Percentiles rank a stretch among this genome's conserved stretches.
phyloP scores from a whole-genome alignment of 305 asterid species.

The Lippia alba region DNA sequence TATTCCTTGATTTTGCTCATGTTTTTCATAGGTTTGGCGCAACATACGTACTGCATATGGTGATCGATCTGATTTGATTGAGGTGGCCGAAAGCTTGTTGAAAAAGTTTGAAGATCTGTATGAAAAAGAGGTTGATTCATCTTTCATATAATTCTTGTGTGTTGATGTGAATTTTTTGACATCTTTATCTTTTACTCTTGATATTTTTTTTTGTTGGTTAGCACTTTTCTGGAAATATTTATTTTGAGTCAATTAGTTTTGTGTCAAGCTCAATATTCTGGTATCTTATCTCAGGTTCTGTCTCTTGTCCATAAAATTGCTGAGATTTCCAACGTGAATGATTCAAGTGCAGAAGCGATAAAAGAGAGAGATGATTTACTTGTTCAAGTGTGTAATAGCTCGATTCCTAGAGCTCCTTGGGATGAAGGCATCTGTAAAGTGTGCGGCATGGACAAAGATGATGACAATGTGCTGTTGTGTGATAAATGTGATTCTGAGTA shows the following conservation, averaged over 20 bases:
- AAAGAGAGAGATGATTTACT: conserved; percentile 73
- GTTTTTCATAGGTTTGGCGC: conserved; percentile 67
- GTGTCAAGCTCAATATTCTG: conserved; percentile 30
- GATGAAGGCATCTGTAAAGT: conserved; percentile 95
- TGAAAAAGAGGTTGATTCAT: conserved; percentile 72
- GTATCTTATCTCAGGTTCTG: conserved; percentile 60
- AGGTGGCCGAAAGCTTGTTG: conserved; percentile 65
- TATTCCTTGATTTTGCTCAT: conserved; percentile 31
- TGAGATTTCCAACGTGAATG: conserved; percentile 48
- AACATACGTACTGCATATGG: conserved; percentile 70
- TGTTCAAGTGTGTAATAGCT: conserved; percentile 55
- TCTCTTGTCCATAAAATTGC: conserved; percentile 62
- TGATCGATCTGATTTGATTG: conserved; percentile 67
- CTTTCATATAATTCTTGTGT: conserved; percentile 30
- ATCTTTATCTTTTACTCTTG: conserved; percentile 8
- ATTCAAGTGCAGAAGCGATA: conserved; percentile 52
- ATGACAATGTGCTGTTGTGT: conserved; percentile 85
- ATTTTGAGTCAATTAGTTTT: not conserved
- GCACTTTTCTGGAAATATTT: conserved; percentile 10
- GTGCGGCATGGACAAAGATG: conserved; percentile 96
- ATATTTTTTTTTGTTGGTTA: conserved; percentile 3
- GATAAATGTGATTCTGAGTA: conserved; percentile 94
- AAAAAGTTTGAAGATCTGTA: conserved; percentile 73
- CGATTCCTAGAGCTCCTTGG: conserved; percentile 97
- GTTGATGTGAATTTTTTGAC: conserved; percentile 24